Base-by-base conservation (phyloP, 306 rosid genomes). In the Betula pendula region DNA sequence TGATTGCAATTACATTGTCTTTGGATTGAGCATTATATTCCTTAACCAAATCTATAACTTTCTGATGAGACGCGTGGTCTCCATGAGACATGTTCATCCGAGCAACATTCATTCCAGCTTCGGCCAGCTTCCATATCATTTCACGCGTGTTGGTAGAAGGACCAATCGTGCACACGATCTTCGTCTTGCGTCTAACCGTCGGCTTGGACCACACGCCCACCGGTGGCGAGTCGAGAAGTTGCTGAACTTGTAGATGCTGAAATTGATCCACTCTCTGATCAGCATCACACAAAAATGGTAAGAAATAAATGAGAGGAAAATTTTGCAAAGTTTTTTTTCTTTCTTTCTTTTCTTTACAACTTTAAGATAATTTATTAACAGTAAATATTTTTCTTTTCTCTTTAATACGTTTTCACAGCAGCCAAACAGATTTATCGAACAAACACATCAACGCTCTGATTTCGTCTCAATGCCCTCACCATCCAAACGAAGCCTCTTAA, bases 51-150 rank as follows among this genome's bases (percentile, higher is more conserved):
- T 95, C 97, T 70, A 95, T 95, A 76, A 95, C 93, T 81, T 92
- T 95, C 87, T 92, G 88, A 85, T 95, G 98, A 78, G 98, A 95
- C 45, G 97, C 90, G 42, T 95, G 98, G 80, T 95, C 99, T 35
- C 99, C 99, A 33, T 92, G 99, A 16, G 99, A 95, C 99, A 95
- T 95, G 77, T 95, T 95, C 84, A 95, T 17, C 25, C 99, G 90
- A 1, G 99, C 99, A 79, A 95, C 99, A 70, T 95, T 95, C 97
- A 95, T 95, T 44, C 99, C 99, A 59, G 96, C 89, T 81, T 95
- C 99, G 27, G 99, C 99, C 68, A 95, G 70, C 89, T 95, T 95
- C 99, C 99, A 95, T 62, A 95, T 90, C 99, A 95, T 92, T 78
- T 95, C 99, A 40, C 81, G 79, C 0, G 99, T 92, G 81, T 95